Evolutionary conservation across 306 rosid species (phyloP).

Genomic region (Comarum palustre): DNA sequence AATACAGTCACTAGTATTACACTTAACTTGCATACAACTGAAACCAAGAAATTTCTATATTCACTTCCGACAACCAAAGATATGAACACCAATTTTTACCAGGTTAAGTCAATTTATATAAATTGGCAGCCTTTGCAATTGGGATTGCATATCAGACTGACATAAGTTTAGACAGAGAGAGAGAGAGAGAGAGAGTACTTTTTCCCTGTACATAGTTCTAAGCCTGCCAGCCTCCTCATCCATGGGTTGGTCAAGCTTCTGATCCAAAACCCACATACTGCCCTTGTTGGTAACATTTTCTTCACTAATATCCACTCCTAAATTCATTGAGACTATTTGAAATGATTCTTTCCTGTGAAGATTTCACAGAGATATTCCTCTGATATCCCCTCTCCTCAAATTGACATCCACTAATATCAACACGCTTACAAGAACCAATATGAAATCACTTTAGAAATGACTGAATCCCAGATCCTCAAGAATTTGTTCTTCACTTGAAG

Average conservation of each 20-base stretch:
- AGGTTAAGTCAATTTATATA: background rate
- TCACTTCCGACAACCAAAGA: background rate
- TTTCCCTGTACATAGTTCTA: constrained; percentile 83
- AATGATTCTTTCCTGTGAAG: constrained; percentile 21
- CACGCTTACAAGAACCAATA: constrained; percentile 12
- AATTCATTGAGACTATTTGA: constrained; percentile 48
- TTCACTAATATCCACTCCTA: constrained; percentile 55
- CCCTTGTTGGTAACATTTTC: constrained; percentile 46
- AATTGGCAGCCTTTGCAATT: background rate
- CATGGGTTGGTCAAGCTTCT: constrained; percentile 92
- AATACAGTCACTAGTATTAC: background rate
- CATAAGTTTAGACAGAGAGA: background rate
- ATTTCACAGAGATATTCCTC: constrained; percentile 21
- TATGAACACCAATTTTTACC: background rate
- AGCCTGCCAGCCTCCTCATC: constrained; percentile 93
- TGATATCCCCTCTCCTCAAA: constrained; percentile 21
- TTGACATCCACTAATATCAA: constrained; percentile 4
- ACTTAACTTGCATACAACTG: constrained; percentile 1
- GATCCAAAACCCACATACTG: constrained; percentile 90
- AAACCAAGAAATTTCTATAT: background rate
- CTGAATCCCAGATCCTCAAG: constrained; percentile 26
- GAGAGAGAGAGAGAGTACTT: constrained; percentile 41
- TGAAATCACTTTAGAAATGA: constrained; percentile 7
- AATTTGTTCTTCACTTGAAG: constrained; percentile 39
- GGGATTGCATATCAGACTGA: background rate